phyloP scores from a whole-genome alignment of 108 stramenopile species.

The Cyclotella atomus region DNA sequence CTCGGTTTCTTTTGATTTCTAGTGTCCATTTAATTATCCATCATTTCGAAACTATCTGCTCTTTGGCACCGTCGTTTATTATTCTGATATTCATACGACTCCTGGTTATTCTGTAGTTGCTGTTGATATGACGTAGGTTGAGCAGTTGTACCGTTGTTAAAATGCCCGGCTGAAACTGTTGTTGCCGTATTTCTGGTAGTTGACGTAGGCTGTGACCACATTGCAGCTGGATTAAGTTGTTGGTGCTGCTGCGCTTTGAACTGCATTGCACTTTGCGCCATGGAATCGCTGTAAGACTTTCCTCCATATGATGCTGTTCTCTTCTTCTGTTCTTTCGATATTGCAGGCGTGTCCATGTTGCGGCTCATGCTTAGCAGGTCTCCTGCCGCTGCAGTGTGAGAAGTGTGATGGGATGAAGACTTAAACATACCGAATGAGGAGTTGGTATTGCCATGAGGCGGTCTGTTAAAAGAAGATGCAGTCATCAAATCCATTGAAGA shows the following conservation, averaged over 20 bases:
- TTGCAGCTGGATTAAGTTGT: too few species aligned
- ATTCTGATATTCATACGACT: slow-evolving; percentile 33
- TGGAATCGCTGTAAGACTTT: background rate
- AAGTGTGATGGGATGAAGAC: slow-evolving; percentile 47
- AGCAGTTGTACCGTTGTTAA: background rate
- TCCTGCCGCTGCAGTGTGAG: slow-evolving; percentile 45
- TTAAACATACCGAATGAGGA: slow-evolving; percentile 12
- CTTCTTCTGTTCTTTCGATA: slow-evolving; percentile 10
- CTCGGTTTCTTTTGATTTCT: too few species aligned
- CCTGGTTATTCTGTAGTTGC: background rate
- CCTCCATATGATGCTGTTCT: slow-evolving; percentile 21
- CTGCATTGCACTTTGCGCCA: background rate
- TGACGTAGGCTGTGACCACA: background rate
- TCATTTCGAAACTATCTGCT: slow-evolving; percentile 48
- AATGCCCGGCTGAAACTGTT: background rate
- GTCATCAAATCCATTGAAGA: slow-evolving; percentile 40
- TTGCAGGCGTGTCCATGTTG: slow-evolving; percentile 8
- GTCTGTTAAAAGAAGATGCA: background rate
- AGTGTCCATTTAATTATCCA: slow-evolving; percentile 44
- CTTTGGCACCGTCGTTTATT: slow-evolving; percentile 38
- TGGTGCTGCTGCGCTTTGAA: background rate
- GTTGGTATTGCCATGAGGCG: background rate
- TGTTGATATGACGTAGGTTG: too few species aligned
- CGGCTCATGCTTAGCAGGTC: slow-evolving; percentile 48
- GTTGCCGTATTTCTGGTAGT: background rate